A percentile compares a stretch with the other conserved stretches of the same genome.
Conservation (phyloP, 2,329 filamentous ascomycete genomes). For the Herpomyces periplanetae region DNA sequence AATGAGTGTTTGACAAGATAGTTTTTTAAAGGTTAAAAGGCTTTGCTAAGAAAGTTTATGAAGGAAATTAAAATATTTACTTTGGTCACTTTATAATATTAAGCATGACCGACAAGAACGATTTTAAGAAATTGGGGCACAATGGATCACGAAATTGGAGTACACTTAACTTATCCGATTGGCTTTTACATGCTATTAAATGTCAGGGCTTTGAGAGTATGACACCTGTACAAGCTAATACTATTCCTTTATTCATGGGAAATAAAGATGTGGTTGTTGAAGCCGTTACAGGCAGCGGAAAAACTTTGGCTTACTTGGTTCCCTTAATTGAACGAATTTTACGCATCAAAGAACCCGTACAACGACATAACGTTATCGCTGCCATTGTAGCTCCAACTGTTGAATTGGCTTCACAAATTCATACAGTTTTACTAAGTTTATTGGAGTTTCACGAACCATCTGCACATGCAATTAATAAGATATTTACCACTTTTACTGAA, state of each 20-base stretch:
- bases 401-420: slow-evolving; percentile 65
- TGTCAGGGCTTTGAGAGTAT: slow-evolving; percentile 55
- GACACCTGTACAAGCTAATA: slow-evolving; percentile 77
- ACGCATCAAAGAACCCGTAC: slow-evolving; percentile 37
- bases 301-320: slow-evolving; percentile 52
- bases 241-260: slow-evolving; percentile 49
- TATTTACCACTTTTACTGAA: too few relatives aligned
- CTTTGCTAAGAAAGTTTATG: too few relatives aligned
- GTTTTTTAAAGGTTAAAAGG: too few relatives aligned
- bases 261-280: slow-evolving; percentile 81
- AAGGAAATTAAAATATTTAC: too few relatives aligned
- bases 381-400: slow-evolving; percentile 74
- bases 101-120: too few relatives aligned
- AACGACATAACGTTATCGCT: slow-evolving; percentile 55
- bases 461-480: too few relatives aligned
- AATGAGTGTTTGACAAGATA: too few relatives aligned
- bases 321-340: slow-evolving; percentile 48
- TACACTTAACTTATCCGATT: slow-evolving; percentile 32
- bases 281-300: slow-evolving; percentile 63
- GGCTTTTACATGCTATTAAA: slow-evolving; percentile 45
- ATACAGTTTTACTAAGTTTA: slow-evolving; percentile 33
- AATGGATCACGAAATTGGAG: too few relatives aligned
- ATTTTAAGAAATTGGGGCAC: too few relatives aligned
- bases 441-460: slow-evolving; percentile 50
- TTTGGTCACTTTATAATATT: too few relatives aligned